phyloP scores from a whole-genome alignment of 345 rosid species.

The Euphorbia tirucalli region DNA sequence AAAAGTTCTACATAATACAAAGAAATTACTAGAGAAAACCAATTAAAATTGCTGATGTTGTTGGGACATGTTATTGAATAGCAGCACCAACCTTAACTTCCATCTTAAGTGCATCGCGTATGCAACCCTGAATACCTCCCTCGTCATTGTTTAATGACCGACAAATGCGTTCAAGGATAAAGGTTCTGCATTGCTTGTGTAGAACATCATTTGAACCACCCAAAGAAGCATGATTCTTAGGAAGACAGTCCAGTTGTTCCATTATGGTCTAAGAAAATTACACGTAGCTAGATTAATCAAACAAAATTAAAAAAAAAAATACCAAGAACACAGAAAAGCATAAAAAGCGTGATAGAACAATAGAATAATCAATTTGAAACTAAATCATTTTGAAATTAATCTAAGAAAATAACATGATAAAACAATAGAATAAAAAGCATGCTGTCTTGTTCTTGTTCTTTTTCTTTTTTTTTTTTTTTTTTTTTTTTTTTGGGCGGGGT shows the following conservation, averaged over 20 bases:
- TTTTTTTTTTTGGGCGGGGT: too few relatives aligned
- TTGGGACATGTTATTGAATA: not conserved
- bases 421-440: not conserved
- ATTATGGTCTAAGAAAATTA: slow-evolving; percentile 29
- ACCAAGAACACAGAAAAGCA: too few relatives aligned
- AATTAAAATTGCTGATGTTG: not conserved
- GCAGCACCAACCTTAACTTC: slow-evolving; percentile 39
- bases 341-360: too few relatives aligned
- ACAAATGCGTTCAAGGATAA: slow-evolving; percentile 45
- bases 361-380: too few relatives aligned
- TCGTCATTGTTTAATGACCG: slow-evolving; percentile 42
- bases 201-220: slow-evolving; percentile 24
- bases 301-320: too few relatives aligned
- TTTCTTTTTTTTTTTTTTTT: not conserved
- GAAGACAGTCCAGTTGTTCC: slow-evolving; percentile 16
- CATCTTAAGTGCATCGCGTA: slow-evolving; percentile 42
- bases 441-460: not conserved
- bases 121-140: slow-evolving; percentile 47
- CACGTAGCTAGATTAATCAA: slow-evolving; percentile 11
- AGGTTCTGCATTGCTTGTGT: slow-evolving; percentile 36
- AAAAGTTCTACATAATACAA: slow-evolving; percentile 7
- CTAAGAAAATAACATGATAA: not conserved
- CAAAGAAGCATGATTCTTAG: slow-evolving; percentile 12
- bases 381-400: not conserved
- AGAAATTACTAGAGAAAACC: not conserved